Evolutionary conservation across 306 rosid genomes (phyloP).

Genomic region (Hylodesmum podocarpum): DNA sequence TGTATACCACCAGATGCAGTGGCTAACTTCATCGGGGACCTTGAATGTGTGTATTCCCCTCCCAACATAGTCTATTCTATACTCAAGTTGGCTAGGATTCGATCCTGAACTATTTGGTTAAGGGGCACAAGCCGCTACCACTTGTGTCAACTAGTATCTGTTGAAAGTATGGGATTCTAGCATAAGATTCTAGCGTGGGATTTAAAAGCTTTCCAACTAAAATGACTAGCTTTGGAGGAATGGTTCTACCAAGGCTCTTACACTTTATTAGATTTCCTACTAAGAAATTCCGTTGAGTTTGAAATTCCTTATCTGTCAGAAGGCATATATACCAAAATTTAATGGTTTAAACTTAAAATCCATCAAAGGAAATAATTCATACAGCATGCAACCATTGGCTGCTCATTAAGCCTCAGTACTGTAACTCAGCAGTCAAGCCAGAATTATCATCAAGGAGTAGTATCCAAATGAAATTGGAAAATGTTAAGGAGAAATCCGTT

Average conservation of each 20-base stretch:
- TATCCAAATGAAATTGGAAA: not conserved
- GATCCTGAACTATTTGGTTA: too few relatives aligned
- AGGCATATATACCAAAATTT: not conserved
- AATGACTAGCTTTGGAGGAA: not conserved
- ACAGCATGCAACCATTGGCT: not conserved
- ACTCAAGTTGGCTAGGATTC: too few relatives aligned
- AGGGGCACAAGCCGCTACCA: too few relatives aligned
- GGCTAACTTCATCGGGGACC: too few relatives aligned
- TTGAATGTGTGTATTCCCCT: too few relatives aligned
- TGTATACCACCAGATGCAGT: too few relatives aligned
- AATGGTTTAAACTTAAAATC: not conserved
- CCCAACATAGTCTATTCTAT: too few relatives aligned
- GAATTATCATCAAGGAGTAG: not conserved
- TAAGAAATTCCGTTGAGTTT: conserved; percentile 14
- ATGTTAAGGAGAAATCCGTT: not conserved
- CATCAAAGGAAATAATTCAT: not conserved
- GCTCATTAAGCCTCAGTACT: not conserved
- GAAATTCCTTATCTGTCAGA: not conserved
- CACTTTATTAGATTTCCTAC: not conserved
- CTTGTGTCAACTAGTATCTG: too few relatives aligned
- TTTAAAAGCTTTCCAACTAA: not conserved
- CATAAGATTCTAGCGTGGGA: not conserved
- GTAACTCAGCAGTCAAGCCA: not conserved
- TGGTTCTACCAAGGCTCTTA: not conserved
- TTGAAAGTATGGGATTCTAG: not conserved